These are phyloP conservation scores for Fusarium mundagurra DNA, from an alignment of 2,329 filamentous ascomycete genomes.

Conservation along the genomic window DNA sequence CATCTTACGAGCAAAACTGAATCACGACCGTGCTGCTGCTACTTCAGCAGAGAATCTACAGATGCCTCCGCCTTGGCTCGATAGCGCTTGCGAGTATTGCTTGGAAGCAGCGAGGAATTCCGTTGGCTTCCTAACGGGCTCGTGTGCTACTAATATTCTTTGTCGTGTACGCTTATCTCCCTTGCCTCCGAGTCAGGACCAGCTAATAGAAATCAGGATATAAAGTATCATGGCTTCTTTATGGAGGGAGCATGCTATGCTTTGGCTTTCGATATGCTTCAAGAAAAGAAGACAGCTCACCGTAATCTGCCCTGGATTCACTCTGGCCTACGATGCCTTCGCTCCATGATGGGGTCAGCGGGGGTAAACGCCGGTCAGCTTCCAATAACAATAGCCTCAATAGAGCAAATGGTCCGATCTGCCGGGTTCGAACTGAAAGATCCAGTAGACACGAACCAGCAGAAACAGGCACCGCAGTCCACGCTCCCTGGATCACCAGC, in stretches of 20 bases:
- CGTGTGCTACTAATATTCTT: conserved; percentile 51
- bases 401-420: conserved; percentile 46
- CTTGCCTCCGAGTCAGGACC: no score
- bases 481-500: conserved; percentile 33
- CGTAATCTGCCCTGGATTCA: conserved; percentile 55
- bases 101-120: conserved; percentile 53
- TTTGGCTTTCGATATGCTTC: conserved; percentile 55
- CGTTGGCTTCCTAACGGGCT: conserved; percentile 53
- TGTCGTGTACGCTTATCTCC: conserved; percentile 47
- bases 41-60: conserved; percentile 19
- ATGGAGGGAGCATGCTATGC: conserved; percentile 54
- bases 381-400: conserved; percentile 39
- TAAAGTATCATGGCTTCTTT: conserved; percentile 57
- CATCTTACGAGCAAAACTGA: conserved; percentile 54
- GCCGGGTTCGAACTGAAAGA: conserved; percentile 42
- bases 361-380: conserved; percentile 32
- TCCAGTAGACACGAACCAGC: conserved; percentile 26
- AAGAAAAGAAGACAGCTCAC: conserved; percentile 49
- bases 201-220: conserved; percentile 46
- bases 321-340: conserved; percentile 49
- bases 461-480: conserved; percentile 25
- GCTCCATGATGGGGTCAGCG: conserved; percentile 45
- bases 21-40: conserved; percentile 42
- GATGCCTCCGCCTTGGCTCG: conserved; percentile 49
- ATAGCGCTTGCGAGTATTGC: conserved; percentile 55